phyloP scores from a whole-genome alignment of 2,329 filamentous ascomycete species.

The Lachnum nothofagi region DNA sequence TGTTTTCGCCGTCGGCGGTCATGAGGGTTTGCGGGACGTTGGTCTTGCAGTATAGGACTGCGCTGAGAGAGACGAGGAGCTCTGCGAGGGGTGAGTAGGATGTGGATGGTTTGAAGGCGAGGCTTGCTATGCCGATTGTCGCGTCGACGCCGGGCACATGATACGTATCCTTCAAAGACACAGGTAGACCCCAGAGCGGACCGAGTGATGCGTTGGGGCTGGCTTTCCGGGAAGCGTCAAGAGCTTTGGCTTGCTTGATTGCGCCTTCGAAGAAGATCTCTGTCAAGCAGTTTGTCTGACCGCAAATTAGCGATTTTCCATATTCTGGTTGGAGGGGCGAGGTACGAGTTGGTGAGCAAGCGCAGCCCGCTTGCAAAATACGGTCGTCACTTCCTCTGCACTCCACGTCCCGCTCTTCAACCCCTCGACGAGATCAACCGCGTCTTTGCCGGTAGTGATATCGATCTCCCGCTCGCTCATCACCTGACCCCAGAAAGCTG shows the following conservation, averaged over 20 bases:
- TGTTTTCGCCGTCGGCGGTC: conserved; percentile 51
- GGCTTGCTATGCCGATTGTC: conserved; percentile 50
- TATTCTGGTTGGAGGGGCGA: not conserved
- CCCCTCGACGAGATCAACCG: not conserved
- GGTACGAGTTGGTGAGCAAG: not conserved
- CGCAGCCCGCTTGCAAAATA: not conserved
- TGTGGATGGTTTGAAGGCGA: conserved; percentile 45
- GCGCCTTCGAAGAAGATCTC: conserved; percentile 47
- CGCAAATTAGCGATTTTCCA: too few relatives aligned
- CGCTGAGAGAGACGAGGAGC: conserved; percentile 54
- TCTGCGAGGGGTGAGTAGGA: conserved; percentile 41
- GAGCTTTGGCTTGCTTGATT: conserved; percentile 36
- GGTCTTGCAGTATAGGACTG: conserved; percentile 62
- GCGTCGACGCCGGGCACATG: conserved; percentile 45
- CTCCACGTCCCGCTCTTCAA: not conserved
- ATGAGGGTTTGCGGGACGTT: conserved; percentile 57
- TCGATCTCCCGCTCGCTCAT: not conserved
- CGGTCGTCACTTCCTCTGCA: not conserved
- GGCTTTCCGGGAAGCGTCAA: conserved; percentile 39
- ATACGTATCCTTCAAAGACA: conserved; percentile 45
- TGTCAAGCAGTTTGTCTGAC: conserved; percentile 38
- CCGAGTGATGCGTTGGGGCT: conserved; percentile 41
- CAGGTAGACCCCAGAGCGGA: conserved; percentile 21
- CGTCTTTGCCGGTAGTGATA: not conserved
- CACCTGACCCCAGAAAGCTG: not conserved